Percentiles rank a stretch among this genome's conserved stretches.
These are phyloP conservation scores for Pecoramyces ruminantium DNA, from an alignment of 192 early-diverging fungal genomes.

Conservation along the genomic window DNA sequence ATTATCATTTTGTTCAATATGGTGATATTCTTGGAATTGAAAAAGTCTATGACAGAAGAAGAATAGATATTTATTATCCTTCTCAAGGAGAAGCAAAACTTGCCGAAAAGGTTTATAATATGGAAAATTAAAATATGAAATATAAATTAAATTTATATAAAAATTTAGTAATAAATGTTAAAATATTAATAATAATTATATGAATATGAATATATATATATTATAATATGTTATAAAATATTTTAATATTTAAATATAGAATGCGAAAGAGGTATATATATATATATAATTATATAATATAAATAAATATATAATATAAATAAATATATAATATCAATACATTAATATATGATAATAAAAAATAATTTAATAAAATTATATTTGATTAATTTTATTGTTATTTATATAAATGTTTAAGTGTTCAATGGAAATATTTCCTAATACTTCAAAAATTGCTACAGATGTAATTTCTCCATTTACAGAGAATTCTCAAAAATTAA, in stretches of 20 bases:
- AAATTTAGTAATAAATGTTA: too few species aligned
- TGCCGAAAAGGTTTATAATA: background rate
- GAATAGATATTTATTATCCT: background rate
- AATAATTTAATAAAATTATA: background rate
- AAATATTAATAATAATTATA: too few species aligned
- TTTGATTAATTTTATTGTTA: background rate
- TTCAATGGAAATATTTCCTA: background rate
- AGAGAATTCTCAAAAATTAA: background rate
- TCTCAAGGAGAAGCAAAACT: background rate
- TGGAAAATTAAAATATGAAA: background rate
- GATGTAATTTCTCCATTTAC: background rate
- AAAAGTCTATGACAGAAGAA: background rate
- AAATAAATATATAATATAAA: too few species aligned
- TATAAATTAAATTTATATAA: too few species aligned
- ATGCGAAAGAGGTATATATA: too few species aligned
- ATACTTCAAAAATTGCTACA: background rate
- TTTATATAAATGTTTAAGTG: background rate
- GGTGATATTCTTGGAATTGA: background rate
- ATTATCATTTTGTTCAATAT: background rate
- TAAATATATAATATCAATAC: too few species aligned
- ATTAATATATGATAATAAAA: too few species aligned
- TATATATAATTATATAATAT: too few species aligned
- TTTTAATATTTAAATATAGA: too few species aligned
- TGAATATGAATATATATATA: too few species aligned
- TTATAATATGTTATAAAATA: too few species aligned